These are phyloP conservation scores for Verticillium zaregamsianum DNA, from an alignment of 2,329 filamentous ascomycete species.

Conservation along the genomic window DNA sequence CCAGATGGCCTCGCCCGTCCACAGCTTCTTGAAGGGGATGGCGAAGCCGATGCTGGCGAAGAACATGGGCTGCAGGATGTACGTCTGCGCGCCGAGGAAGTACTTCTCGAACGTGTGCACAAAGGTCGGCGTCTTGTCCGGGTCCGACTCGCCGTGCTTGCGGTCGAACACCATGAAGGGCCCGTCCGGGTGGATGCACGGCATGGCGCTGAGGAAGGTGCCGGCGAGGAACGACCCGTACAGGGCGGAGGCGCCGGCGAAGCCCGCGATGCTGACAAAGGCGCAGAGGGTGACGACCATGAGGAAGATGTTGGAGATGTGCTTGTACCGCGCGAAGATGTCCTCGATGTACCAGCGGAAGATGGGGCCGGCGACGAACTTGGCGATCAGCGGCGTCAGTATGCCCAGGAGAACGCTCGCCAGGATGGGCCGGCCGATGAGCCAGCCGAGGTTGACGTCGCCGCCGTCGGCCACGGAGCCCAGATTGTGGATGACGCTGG, in stretches of 20 bases:
- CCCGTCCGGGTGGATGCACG: conserved; percentile 27
- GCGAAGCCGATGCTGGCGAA: conserved; percentile 57
- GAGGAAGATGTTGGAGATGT: conserved; percentile 19
- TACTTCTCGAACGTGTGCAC: conserved; percentile 33
- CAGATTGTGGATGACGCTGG: conserved; percentile 20
- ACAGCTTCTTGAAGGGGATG: conserved; percentile 55
- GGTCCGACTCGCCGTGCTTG: conserved; percentile 27
- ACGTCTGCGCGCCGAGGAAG: conserved; percentile 28
- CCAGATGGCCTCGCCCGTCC: conserved; percentile 47
- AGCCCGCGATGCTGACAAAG: conserved; percentile 25
- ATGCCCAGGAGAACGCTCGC: conserved; percentile 30
- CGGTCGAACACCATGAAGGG: conserved; percentile 27
- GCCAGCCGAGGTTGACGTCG: conserved; percentile 26
- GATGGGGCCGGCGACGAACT: conserved; percentile 31
- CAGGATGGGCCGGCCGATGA: conserved; percentile 31
- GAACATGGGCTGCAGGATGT: conserved; percentile 52
- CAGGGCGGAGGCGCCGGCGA: conserved; percentile 30
- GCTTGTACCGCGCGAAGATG: conserved; percentile 25
- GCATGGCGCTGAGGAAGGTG: conserved; percentile 28
- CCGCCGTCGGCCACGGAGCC: conserved; percentile 12
- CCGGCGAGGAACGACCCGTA: conserved; percentile 36
- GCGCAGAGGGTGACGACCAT: conserved; percentile 25
- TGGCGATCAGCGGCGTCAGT: conserved; percentile 27
- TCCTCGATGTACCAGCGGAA: conserved; percentile 27
- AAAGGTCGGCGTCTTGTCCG: conserved; percentile 27